Evolutionary conservation across 164 flowering plant species (phyloP).

Genomic region (Houttuynia cordata): DNA sequence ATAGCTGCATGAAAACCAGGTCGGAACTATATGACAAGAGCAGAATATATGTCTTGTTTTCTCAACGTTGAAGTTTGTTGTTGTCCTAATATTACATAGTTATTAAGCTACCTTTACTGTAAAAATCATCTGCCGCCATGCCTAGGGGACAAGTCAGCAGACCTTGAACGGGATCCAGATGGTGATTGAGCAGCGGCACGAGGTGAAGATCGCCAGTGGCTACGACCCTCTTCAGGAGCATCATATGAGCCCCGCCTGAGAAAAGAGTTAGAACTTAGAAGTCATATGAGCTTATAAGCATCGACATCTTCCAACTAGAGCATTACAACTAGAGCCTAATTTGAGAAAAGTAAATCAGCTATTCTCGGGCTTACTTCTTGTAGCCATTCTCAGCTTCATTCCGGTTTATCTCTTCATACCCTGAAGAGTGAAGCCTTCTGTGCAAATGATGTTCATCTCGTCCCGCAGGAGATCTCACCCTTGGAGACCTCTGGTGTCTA

Average conservation of each 20-base stretch:
- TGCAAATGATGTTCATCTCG: constrained; percentile 18
- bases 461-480: constrained; percentile 31
- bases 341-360: neutral
- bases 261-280: neutral
- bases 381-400: constrained; percentile 33
- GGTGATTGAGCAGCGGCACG: constrained; percentile 47
- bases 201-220: constrained; percentile 39
- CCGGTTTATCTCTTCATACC: constrained; percentile 23
- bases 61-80: too few relatives aligned
- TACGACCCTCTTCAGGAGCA: constrained; percentile 21
- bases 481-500: constrained; percentile 43
- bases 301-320: neutral
- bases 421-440: constrained; percentile 48
- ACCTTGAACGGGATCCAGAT: constrained; percentile 65
- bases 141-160: constrained; percentile 53
- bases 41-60: too few relatives aligned
- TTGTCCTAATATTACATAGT: neutral
- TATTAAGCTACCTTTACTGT: neutral
- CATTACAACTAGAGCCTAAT: neutral
- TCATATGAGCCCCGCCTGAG: constrained; percentile 30
- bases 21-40: too few relatives aligned
- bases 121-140: constrained; percentile 11
- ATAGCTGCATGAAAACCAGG: too few relatives aligned
- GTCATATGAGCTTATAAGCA: neutral
- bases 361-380: constrained; percentile 23